These are phyloP conservation scores for Fraxinus dipetala DNA, from an alignment of 305 asterid genomes.

Conservation along the genomic window DNA sequence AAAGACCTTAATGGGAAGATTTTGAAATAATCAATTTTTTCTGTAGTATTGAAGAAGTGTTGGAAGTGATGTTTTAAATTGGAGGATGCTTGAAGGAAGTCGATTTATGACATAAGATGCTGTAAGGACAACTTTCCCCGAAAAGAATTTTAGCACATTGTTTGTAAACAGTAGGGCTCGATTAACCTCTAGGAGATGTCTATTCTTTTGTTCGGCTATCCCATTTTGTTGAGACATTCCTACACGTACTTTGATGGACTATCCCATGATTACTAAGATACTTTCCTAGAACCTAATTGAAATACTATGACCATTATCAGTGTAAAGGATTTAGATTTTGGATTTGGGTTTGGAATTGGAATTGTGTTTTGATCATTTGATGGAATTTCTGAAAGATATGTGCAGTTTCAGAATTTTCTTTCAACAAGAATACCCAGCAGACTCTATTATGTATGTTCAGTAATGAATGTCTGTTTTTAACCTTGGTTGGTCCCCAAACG, in stretches of 20 bases:
- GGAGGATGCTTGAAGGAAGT: not conserved
- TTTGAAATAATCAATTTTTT: not conserved
- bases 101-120: not conserved
- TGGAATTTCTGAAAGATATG: not conserved
- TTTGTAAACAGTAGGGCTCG: not conserved
- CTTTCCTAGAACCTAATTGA: not conserved
- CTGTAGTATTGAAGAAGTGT: not conserved
- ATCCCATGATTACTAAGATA: not conserved
- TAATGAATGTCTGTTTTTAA: not conserved
- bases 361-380: not conserved
- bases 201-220: not conserved
- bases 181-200: not conserved
- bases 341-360: not conserved
- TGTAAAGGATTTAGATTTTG: not conserved
- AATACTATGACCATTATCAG: not conserved
- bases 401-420: not conserved
- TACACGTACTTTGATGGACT: not conserved
- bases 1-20: not conserved
- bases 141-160: not conserved
- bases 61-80: not conserved
- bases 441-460: not conserved
- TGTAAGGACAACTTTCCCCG: not conserved
- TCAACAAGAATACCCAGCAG: not conserved
- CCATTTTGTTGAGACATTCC: not conserved
- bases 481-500: not conserved